phyloP scores from a whole-genome alignment of 352 stramenopile species.

The Blastocystis sp. region DNA sequence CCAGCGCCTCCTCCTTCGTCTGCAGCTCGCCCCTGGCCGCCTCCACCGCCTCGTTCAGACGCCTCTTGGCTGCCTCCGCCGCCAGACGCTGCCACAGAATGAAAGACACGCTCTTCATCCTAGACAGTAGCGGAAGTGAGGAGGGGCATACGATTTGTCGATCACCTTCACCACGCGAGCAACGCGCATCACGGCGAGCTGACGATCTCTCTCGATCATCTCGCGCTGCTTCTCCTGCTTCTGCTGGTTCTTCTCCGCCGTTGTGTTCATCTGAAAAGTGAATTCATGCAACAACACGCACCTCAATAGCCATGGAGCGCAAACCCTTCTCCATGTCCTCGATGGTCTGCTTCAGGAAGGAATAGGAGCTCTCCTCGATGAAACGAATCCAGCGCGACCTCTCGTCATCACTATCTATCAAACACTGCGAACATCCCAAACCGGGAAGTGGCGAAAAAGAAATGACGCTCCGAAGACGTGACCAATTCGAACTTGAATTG shows the following conservation, averaged over 20 bases:
- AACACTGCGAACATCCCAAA: neutral
- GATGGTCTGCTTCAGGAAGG: neutral
- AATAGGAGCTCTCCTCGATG: constrained; percentile 41
- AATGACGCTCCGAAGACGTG: constrained; percentile 11
- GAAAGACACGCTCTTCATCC: constrained; percentile 37
- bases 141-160: constrained; percentile 23
- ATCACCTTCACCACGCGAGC: constrained; percentile 20
- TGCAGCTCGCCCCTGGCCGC: neutral
- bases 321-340: constrained; percentile 11
- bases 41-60: neutral
- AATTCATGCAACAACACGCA: neutral
- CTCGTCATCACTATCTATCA: constrained; percentile 18
- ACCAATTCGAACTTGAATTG: constrained; percentile 25
- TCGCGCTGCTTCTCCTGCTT: constrained; percentile 44
- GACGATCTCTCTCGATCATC: constrained; percentile 7
- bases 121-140: neutral
- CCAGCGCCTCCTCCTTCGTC: neutral
- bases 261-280: neutral
- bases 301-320: constrained; percentile 21
- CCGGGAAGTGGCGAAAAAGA: constrained; percentile 5
- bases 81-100: constrained; percentile 39
- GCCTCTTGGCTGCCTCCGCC: neutral
- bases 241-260: constrained; percentile 25
- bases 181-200: constrained; percentile 34
- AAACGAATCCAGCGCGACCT: constrained; percentile 19